Conservation (phyloP, 164 flowering plant genomes). For the Paratinospora sagittata region DNA sequence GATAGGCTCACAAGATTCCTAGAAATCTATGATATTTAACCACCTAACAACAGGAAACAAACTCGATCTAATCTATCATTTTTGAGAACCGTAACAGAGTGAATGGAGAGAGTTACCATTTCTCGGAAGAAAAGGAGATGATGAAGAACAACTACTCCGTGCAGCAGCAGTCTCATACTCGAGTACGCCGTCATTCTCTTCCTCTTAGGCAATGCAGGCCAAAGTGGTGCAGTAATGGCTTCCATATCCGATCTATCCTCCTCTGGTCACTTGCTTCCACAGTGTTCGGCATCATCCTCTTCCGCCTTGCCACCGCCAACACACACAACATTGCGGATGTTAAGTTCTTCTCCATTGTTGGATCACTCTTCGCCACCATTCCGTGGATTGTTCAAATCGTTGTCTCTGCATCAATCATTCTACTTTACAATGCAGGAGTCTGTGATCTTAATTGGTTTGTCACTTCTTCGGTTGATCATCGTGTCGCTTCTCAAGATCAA, state of each 20-base stretch:
- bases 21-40: background rate
- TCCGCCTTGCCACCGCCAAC: conserved; percentile 1
- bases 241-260: background rate
- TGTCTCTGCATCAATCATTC: background rate
- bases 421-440: background rate
- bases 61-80: background rate
- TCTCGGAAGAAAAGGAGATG: too few species aligned
- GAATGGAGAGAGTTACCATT: background rate
- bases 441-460: background rate
- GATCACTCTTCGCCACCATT: background rate
- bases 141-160: too few species aligned
- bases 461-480: background rate
- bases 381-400: background rate
- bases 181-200: too few species aligned
- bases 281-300: background rate
- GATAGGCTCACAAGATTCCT: too few species aligned
- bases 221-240: background rate
- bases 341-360: background rate
- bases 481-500: too few species aligned
- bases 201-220: background rate
- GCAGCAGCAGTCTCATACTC: too few species aligned
- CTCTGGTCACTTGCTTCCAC: background rate
- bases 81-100: background rate
- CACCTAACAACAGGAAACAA: background rate
- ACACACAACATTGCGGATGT: background rate